Evolutionary conservation across 345 rosid genomes (phyloP).

Genomic region (Rubroshorea leprosula): DNA sequence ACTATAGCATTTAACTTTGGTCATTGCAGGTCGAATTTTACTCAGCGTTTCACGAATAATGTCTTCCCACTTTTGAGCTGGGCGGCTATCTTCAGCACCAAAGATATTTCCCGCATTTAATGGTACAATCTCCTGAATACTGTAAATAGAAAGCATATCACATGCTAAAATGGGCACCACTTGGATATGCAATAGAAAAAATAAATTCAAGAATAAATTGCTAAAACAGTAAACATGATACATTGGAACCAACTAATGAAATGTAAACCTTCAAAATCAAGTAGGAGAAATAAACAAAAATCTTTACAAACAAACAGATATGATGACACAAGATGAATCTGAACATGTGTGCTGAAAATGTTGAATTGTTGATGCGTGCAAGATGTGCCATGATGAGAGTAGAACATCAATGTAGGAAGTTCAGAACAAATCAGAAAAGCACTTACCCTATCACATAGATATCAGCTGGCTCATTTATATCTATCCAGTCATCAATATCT

Average conservation of each 20-base stretch:
- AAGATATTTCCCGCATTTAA: slow-evolving; percentile 90
- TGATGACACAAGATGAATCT: no score
- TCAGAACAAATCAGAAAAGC: no score
- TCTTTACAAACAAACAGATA: no score
- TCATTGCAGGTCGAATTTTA: slow-evolving; percentile 41
- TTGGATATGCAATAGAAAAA: slow-evolving; percentile 6
- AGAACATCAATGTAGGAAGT: no score
- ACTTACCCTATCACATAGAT: slow-evolving; percentile 81
- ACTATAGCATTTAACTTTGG: slow-evolving; percentile 65
- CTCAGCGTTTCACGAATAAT: slow-evolving; percentile 67
- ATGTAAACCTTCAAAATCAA: background rate
- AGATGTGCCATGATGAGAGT: no score
- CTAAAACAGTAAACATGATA: background rate
- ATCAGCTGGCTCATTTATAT: slow-evolving; percentile 71
- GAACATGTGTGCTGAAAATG: no score
- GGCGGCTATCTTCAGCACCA: slow-evolving; percentile 86
- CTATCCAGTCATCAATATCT: slow-evolving; percentile 86
- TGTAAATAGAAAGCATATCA: no score
- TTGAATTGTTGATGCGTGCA: no score
- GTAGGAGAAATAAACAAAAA: no score
- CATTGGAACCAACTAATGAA: background rate
- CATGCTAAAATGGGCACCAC: no score
- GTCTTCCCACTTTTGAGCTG: slow-evolving; percentile 81
- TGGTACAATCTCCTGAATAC: slow-evolving; percentile 94
- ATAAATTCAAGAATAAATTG: background rate